Conservation (phyloP, 192 early-diverging fungal species). For the Coemansia sp. region DNA sequence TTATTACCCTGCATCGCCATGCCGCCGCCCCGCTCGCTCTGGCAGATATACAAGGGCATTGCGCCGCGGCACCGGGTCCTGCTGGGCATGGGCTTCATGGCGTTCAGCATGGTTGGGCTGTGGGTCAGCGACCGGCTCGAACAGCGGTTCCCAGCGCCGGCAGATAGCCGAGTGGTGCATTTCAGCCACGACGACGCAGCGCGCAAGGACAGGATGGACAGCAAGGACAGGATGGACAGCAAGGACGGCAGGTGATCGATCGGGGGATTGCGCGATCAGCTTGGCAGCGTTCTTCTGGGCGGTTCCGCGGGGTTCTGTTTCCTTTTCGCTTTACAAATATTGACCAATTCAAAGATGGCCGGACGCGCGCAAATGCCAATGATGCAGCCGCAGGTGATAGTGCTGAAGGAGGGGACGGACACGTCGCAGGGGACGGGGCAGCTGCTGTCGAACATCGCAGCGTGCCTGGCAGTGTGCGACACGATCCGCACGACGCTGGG, state of each 20-base stretch:
- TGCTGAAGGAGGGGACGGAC: constrained; percentile 98
- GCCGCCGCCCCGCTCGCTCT: constrained; percentile 22
- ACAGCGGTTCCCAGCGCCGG: constrained; percentile 19
- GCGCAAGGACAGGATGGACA: not conserved
- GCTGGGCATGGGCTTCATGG: constrained; percentile 48
- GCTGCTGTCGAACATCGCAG: constrained; percentile 96
- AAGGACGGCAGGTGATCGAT: not conserved
- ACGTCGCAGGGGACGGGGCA: constrained; percentile 96
- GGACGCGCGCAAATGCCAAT: constrained; percentile 40
- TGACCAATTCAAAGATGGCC: constrained; percentile 34
- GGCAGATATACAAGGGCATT: constrained; percentile 43
- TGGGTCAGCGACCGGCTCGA: constrained; percentile 48
- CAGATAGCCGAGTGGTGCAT: constrained; percentile 28
- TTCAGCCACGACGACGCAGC: constrained; percentile 17
- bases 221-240: not conserved
- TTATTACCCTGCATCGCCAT: not conserved
- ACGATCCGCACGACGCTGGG: constrained; percentile 94
- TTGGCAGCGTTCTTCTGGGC: not conserved
- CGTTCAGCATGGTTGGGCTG: constrained; percentile 41
- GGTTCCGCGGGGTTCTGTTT: not conserved
- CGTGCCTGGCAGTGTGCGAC: constrained; percentile 91
- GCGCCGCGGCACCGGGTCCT: constrained; percentile 42
- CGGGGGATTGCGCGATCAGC: not conserved
- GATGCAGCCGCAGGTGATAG: constrained; percentile 97
- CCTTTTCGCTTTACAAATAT: not conserved